Conservation (phyloP, 352 stramenopile genomes). For the Pythium sp. region DNA sequence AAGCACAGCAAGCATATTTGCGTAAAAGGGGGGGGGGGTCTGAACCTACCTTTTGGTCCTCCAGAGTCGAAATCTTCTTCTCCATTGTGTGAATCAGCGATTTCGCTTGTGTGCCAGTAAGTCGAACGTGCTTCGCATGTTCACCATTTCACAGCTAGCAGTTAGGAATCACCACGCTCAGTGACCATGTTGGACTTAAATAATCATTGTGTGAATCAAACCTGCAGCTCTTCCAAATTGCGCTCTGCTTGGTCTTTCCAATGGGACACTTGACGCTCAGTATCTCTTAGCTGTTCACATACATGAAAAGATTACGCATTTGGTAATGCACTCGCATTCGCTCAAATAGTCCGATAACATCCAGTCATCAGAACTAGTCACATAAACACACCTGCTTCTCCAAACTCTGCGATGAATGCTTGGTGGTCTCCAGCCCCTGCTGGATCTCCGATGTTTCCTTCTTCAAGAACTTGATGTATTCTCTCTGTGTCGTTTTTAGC, state of each 20-base stretch:
- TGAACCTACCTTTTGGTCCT: slow-evolving; percentile 17
- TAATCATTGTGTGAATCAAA: slow-evolving; percentile 9
- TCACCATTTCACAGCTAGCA: neutral
- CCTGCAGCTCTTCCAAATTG: slow-evolving; percentile 39
- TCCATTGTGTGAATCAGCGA: slow-evolving; percentile 17
- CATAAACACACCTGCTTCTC: slow-evolving; percentile 26
- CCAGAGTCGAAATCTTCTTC: slow-evolving; percentile 14
- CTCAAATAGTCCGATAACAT: neutral
- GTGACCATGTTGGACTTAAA: neutral
- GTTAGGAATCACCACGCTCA: neutral
- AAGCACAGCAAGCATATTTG: neutral
- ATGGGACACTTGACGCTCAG: slow-evolving; percentile 30
- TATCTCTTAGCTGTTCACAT: slow-evolving; percentile 27
- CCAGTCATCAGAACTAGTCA: neutral
- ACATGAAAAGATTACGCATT: neutral
- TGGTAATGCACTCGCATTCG: neutral
- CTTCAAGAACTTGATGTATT: slow-evolving; percentile 47
- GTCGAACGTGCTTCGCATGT: slow-evolving; percentile 9
- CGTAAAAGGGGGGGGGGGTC: neutral
- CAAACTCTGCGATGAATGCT: slow-evolving; percentile 25
- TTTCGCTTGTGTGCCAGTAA: slow-evolving; percentile 16
- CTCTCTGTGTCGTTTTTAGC: slow-evolving; percentile 37
- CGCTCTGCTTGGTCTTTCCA: slow-evolving; percentile 42
- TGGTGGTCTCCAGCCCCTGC: slow-evolving; percentile 22
- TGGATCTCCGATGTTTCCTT: slow-evolving; percentile 37